Evolutionary conservation across 2,329 filamentous ascomycete genomes (phyloP).

Genomic region (Aureobasidium musti): DNA sequence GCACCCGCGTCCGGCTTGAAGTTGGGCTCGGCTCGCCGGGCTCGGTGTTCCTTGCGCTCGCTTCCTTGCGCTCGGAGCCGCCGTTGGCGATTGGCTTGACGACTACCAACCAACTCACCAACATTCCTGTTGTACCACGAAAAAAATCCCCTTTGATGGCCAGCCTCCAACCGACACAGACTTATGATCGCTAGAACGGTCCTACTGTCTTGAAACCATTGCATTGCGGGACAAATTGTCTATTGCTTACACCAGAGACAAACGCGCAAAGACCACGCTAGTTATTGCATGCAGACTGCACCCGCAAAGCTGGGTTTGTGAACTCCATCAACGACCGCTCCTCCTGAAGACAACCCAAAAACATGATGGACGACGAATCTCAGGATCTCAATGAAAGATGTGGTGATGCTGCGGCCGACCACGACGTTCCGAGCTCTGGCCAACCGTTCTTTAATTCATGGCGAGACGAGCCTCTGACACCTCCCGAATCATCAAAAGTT

Average conservation of each 20-base stretch:
- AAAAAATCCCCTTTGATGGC: background rate
- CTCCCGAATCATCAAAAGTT: slow-evolving; percentile 37
- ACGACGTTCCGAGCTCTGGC: background rate
- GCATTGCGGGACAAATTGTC: background rate
- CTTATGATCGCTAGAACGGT: background rate
- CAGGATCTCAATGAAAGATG: background rate
- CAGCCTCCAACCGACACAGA: background rate
- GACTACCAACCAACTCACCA: background rate
- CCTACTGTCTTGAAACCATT: background rate
- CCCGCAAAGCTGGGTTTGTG: background rate
- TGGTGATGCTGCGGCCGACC: background rate
- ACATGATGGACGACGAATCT: background rate
- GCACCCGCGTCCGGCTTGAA: background rate
- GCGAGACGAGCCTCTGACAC: slow-evolving; percentile 33
- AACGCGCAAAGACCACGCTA: background rate
- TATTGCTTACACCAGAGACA: background rate
- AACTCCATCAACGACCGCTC: background rate
- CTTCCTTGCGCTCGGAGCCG: slow-evolving; percentile 13
- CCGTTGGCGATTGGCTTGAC: slow-evolving; percentile 13
- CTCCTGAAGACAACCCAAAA: background rate
- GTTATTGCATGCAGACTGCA: slow-evolving; percentile 1
- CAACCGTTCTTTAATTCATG: slow-evolving; percentile 34
- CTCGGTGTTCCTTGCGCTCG: slow-evolving; percentile 12
- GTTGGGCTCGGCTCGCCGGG: slow-evolving; percentile 9
- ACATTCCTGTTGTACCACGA: background rate